Evolutionary conservation across 306 rosid species (phyloP), one percentile per base, ranked within the genome.

Genomic region (Vicia faba): DNA sequence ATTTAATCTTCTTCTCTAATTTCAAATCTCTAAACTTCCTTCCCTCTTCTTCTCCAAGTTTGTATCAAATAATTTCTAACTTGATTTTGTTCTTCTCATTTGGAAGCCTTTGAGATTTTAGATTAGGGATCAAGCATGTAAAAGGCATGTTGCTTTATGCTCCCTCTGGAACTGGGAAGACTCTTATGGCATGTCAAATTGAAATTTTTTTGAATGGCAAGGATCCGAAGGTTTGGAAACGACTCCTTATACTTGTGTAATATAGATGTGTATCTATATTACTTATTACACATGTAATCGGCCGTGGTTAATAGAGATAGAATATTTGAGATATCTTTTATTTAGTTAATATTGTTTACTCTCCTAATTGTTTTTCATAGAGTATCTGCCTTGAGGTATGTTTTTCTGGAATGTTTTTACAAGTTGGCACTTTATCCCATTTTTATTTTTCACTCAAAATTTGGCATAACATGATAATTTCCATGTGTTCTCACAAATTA

Each of bases 161-260:
- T 51, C 99, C 99, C 41, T 97, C 99, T 86, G 99, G 99, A 66
- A 93, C 99, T 69, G 99, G 99, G 55, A 93, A 93, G 80, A 93
- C 99, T 72, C 99, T 95, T 54, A 95, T 95, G 86, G 99, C 99
- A 20, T 95, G 99, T 58, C 99, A 95, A 90, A 95, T 95, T 76
- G 99, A 97, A 75, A 91, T 86, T 81, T 69, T 95, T 84, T 76
- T 95, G 86, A 84, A 95, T 57, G 99, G 99, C 70, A 90, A 82
- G 80, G 99, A 95, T 61, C 99, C 99, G 58, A 95, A 95, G 99
- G 97, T 95, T 77, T 75, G 81, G 35, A 72, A 67, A 70, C 70
- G 58, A 58, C 64, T 72, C 40, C 55, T 58, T 33, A 23, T 67
- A 51, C 60, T 49, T 61, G 43, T 66, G 41, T 78, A 43, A 48